A percentile compares a stretch with the other conserved stretches of the same genome.
These are phyloP conservation scores for Wickerhamiella kazuoi DNA, from an alignment of 805 yeast species.

Conservation along the genomic window DNA sequence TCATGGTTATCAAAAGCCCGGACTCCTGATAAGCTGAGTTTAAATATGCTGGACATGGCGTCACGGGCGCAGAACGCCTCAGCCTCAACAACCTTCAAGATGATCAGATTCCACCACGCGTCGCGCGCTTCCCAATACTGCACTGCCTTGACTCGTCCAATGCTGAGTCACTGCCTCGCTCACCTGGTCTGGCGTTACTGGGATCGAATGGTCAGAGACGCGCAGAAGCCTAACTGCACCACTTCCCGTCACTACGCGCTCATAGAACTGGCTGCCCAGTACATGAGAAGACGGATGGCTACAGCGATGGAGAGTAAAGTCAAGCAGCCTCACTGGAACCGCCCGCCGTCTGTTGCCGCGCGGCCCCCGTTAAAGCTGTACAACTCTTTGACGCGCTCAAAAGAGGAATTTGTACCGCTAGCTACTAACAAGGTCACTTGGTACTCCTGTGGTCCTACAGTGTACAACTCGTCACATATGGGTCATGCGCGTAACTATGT, in stretches of 20 bases:
- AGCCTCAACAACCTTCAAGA: too few species aligned
- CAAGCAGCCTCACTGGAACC: slow-evolving; percentile 37
- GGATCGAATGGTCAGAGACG: too few species aligned
- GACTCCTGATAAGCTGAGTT: slow-evolving; percentile 68
- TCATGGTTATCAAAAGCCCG: slow-evolving; percentile 79
- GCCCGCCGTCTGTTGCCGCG: slow-evolving; percentile 20
- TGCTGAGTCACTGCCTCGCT: too few species aligned
- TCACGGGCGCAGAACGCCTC: too few species aligned
- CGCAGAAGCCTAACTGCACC: too few species aligned
- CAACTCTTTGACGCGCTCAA: slow-evolving; percentile 70
- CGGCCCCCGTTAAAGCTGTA: slow-evolving; percentile 42
- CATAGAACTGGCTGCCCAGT: too few species aligned
- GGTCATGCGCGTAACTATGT: slow-evolving; percentile 98
- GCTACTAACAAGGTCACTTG: slow-evolving; percentile 51
- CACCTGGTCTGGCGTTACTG: too few species aligned
- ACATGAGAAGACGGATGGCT: neutral
- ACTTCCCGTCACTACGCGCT: too few species aligned
- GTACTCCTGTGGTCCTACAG: slow-evolving; percentile 99
- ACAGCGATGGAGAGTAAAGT: slow-evolving; percentile 9
- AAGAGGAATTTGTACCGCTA: slow-evolving; percentile 61
- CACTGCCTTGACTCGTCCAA: too few species aligned
- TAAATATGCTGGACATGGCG: slow-evolving; percentile 17
- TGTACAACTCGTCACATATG: slow-evolving; percentile 90
- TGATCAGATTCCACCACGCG: too few species aligned
- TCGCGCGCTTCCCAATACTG: too few species aligned